These are phyloP conservation scores for Rhizopogon sp. DNA, from an alignment of 768 basidiomycete genomes.

Conservation along the genomic window DNA sequence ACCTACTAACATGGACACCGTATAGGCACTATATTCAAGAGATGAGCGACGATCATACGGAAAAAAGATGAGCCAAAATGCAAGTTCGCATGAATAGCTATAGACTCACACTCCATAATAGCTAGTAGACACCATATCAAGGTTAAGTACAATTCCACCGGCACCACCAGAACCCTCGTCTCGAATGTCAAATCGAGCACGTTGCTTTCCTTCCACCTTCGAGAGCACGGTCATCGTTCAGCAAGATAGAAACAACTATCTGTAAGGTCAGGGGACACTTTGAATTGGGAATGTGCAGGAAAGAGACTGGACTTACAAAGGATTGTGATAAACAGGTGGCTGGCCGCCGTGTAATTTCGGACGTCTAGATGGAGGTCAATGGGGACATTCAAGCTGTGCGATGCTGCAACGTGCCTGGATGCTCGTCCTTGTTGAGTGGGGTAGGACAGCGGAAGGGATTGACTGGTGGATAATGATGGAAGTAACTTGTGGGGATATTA, in stretches of 20 bases:
- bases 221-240: neutral
- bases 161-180: constrained; percentile 43
- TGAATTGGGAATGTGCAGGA: neutral
- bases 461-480: neutral
- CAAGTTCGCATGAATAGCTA: neutral
- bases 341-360: neutral
- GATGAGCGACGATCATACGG: neutral
- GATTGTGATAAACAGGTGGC: neutral
- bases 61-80: neutral
- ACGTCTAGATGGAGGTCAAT: neutral
- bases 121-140: constrained; percentile 50
- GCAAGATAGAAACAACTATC: neutral
- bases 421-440: neutral
- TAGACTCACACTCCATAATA: constrained; percentile 56
- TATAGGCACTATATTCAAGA: constrained; percentile 50
- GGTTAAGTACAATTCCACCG: constrained; percentile 53
- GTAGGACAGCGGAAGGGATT: neutral
- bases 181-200: constrained; percentile 5
- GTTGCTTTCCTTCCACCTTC: constrained; percentile 8
- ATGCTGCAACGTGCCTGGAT: neutral
- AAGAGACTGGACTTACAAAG: neutral
- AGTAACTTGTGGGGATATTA: neutral
- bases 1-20: constrained; percentile 56
- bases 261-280: neutral
- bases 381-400: neutral